Conservation (phyloP, 2,329 filamentous ascomycete genomes). For the Blastomyces emzantsi region DNA sequence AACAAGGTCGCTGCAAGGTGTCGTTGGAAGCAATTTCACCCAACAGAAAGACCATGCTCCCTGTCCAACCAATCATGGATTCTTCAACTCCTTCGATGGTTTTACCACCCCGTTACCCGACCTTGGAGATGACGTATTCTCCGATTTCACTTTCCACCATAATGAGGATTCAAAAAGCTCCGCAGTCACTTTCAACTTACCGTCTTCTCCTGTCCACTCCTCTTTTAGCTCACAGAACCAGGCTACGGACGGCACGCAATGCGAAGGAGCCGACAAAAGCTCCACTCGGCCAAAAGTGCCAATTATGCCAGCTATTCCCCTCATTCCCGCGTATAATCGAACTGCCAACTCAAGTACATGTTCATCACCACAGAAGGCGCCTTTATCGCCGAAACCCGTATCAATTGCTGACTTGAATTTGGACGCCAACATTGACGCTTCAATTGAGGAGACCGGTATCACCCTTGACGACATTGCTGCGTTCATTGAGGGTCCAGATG, state of each 20-base stretch:
- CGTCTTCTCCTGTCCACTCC: conserved; percentile 41
- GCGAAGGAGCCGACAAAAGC: background rate
- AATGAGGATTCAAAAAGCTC: conserved; percentile 18
- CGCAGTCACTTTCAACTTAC: conserved; percentile 19
- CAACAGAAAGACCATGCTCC: conserved; percentile 40
- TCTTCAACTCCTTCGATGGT: conserved; percentile 40
- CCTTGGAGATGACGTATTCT: conserved; percentile 14
- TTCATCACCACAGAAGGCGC: conserved; percentile 27
- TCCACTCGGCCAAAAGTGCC: conserved; percentile 22
- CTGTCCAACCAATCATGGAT: conserved; percentile 49
- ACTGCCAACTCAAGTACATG: conserved; percentile 12
- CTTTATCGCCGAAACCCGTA: conserved; percentile 36
- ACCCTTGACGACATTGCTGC: conserved; percentile 73
- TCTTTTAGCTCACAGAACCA: conserved; percentile 47
- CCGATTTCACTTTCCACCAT: conserved; percentile 15
- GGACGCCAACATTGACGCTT: conserved; percentile 51
- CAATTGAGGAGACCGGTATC: conserved; percentile 68
- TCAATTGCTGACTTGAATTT: conserved; percentile 43
- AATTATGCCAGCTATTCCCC: conserved; percentile 24
- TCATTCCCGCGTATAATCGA: conserved; percentile 17
- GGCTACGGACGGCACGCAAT: conserved; percentile 38
- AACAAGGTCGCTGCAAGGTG: conserved; percentile 41
- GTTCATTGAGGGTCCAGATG: conserved; percentile 64
- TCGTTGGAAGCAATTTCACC: conserved; percentile 25
- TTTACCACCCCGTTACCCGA: conserved; percentile 44